phyloP scores from a whole-genome alignment of 2,329 filamentous ascomycete species.

The Aspergillus sergii region DNA sequence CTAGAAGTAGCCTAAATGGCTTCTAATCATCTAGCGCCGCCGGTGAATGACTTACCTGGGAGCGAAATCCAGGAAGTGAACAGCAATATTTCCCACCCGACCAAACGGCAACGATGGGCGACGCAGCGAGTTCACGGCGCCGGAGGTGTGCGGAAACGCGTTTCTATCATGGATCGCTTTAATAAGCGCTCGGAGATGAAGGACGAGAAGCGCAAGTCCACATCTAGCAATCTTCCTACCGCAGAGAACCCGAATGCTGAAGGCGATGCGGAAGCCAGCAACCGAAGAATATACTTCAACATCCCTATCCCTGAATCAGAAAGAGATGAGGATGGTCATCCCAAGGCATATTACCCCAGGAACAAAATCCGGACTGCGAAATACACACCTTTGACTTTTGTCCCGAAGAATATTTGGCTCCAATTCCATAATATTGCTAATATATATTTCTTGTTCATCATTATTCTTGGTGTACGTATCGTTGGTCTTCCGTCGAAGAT shows the following conservation, averaged over 20 bases:
- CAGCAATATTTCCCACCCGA: slow-evolving; percentile 61
- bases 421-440: slow-evolving; percentile 99
- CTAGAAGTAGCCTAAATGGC: slow-evolving; percentile 39
- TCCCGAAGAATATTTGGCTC: slow-evolving; percentile 96
- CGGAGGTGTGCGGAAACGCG: slow-evolving; percentile 76
- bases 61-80: slow-evolving; percentile 30
- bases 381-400: slow-evolving; percentile 91
- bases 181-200: slow-evolving; percentile 62
- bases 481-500: background rate
- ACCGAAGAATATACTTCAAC: slow-evolving; percentile 70
- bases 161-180: slow-evolving; percentile 77
- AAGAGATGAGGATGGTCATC: slow-evolving; percentile 78
- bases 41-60: slow-evolving; percentile 30
- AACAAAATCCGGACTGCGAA: slow-evolving; percentile 99
- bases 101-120: slow-evolving; percentile 89
- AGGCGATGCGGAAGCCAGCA: slow-evolving; percentile 46
- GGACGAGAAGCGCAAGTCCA: slow-evolving; percentile 69
- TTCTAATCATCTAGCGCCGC: slow-evolving; percentile 37
- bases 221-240: slow-evolving; percentile 41
- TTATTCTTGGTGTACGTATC: slow-evolving; percentile 82
- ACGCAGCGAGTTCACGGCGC: slow-evolving; percentile 82
- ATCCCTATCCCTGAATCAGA: slow-evolving; percentile 72
- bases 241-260: slow-evolving; percentile 23
- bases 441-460: slow-evolving; percentile 95
- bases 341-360: slow-evolving; percentile 69